A percentile compares a stretch with the other conserved stretches of the same genome.
Conservation (phyloP, 164 flowering plant species). For the Malania oleifera region DNA sequence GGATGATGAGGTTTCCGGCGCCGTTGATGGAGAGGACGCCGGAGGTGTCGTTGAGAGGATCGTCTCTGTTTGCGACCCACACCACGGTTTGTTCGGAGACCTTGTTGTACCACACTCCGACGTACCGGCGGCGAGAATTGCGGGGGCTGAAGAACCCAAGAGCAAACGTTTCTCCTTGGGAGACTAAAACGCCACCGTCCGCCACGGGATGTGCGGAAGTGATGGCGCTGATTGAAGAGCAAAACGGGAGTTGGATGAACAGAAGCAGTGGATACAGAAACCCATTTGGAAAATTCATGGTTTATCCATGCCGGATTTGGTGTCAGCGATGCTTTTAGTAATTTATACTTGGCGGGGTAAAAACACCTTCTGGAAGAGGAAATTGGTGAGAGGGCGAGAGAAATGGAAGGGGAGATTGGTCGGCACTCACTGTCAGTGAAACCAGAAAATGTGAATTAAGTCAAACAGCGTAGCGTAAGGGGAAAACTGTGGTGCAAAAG, state of each 20-base stretch:
- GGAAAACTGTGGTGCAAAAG: too few species aligned
- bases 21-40: constrained; percentile 25
- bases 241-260: background rate
- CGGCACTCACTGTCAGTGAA: too few species aligned
- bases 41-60: constrained; percentile 32
- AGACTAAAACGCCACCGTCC: constrained; percentile 26
- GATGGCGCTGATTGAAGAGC: constrained; percentile 12
- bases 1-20: constrained; percentile 23
- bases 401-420: too few species aligned
- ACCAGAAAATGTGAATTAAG: too few species aligned
- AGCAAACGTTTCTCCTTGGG: constrained; percentile 20
- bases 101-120: constrained; percentile 49
- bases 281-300: too few species aligned
- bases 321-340: too few species aligned
- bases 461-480: too few species aligned
- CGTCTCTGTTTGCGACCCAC: constrained; percentile 58
- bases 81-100: constrained; percentile 20
- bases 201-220: constrained; percentile 9
- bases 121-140: constrained; percentile 20
- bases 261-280: too few species aligned
- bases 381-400: too few species aligned
- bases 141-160: constrained; percentile 49
- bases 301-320: too few species aligned
- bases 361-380: too few species aligned
- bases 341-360: too few species aligned